Evolutionary conservation across 2,329 filamentous ascomycete species (phyloP).

Genomic region (Fusarium globosum): DNA sequence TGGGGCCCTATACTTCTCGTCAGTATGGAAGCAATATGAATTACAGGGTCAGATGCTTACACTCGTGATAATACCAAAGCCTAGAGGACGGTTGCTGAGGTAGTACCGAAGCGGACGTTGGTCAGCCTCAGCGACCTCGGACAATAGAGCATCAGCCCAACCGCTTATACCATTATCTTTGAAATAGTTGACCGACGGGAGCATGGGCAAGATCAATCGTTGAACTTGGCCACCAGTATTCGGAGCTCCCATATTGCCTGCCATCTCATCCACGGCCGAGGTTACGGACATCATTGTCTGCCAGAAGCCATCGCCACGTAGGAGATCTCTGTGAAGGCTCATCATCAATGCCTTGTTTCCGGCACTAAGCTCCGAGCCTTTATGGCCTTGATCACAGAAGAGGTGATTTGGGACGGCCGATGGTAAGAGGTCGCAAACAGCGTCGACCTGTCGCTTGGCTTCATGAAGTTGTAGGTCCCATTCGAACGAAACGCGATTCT

Average conservation of each 20-base stretch:
- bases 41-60: not conserved
- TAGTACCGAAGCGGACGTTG: not conserved
- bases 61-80: not conserved
- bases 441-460: not conserved
- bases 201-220: not conserved
- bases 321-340: not conserved
- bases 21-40: not conserved
- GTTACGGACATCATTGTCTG: not conserved
- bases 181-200: not conserved
- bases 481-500: not conserved
- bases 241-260: accelerated
- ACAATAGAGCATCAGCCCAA: not conserved
- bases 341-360: accelerated
- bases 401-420: not conserved
- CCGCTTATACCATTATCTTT: not conserved
- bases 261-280: accelerated
- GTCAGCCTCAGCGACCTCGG: not conserved
- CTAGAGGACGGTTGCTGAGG: not conserved
- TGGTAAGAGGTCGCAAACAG: not conserved
- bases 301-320: not conserved
- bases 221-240: accelerated
- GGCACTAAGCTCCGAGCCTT: accelerated
- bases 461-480: not conserved
- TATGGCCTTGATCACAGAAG: accelerated
- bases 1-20: accelerated